phyloP scores from a whole-genome alignment of 345 rosid genomes.

The Ailanthus altissimus region DNA sequence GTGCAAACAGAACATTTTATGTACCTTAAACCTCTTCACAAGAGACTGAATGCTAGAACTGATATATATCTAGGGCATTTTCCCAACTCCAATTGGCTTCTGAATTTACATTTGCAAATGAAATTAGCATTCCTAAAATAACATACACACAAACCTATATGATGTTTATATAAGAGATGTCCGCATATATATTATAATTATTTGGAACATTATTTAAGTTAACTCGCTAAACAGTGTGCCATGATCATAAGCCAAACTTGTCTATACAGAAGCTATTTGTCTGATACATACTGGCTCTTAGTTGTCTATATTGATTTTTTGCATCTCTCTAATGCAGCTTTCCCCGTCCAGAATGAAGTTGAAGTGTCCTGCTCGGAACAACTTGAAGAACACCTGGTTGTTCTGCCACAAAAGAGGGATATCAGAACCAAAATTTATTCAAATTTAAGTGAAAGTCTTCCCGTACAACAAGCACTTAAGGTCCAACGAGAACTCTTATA shows the following conservation, averaged over 20 bases:
- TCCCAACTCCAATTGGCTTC: neutral
- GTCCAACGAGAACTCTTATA: neutral
- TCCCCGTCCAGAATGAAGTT: slow-evolving; percentile 55
- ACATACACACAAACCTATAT: neutral
- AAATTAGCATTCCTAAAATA: neutral
- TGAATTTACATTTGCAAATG: neutral
- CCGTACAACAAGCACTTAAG: neutral
- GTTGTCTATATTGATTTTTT: neutral
- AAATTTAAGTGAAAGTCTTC: neutral
- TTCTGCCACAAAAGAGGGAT: slow-evolving; percentile 44
- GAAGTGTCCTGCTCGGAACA: slow-evolving; percentile 58
- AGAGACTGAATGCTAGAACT: too few relatives aligned
- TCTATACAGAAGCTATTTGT: neutral
- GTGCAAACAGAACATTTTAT: too few relatives aligned
- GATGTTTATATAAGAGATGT: neutral
- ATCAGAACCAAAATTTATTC: neutral
- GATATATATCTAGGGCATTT: neutral
- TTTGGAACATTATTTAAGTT: slow-evolving; percentile 11
- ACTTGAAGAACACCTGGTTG: slow-evolving; percentile 93
- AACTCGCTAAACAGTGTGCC: neutral
- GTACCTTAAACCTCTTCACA: too few relatives aligned
- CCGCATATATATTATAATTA: neutral
- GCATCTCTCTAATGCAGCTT: slow-evolving; percentile 34
- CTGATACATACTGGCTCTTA: neutral
- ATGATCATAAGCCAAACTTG: neutral